A percentile compares a stretch with the other conserved stretches of the same genome.
phyloP scores from a whole-genome alignment of 257 asterid genomes.

The Dorcoceras hygrometricum region DNA sequence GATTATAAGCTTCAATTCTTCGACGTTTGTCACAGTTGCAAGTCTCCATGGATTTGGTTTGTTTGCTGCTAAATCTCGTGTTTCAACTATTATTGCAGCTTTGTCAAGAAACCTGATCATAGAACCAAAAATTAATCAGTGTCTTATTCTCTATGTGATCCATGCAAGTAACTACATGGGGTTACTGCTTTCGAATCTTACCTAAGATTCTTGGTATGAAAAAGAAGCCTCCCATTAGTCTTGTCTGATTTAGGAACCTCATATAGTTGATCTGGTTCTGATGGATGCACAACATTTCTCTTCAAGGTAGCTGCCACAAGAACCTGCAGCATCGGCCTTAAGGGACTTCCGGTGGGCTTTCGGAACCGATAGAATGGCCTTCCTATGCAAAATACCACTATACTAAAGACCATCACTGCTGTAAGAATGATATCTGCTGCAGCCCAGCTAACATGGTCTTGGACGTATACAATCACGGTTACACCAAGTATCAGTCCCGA shows the following conservation, averaged over 20 bases:
- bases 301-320: constrained; percentile 62
- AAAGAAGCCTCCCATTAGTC: constrained; percentile 46
- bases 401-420: constrained; percentile 52
- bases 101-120: constrained; percentile 71
- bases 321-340: constrained; percentile 67
- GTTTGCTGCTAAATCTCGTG: constrained; percentile 20
- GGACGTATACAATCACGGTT: constrained; percentile 59
- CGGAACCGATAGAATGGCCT: constrained; percentile 65
- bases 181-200: constrained; percentile 22
- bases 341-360: constrained; percentile 64
- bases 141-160: background rate
- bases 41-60: constrained; percentile 53
- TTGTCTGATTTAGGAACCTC: constrained; percentile 53
- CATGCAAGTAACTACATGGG: background rate
- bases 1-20: constrained; percentile 61
- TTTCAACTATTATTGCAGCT: constrained; percentile 67
- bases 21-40: constrained; percentile 59
- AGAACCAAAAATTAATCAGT: background rate
- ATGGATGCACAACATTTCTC: constrained; percentile 48
- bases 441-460: constrained; percentile 76
- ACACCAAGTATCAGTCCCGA: constrained; percentile 70
- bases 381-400: constrained; percentile 48
- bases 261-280: constrained; percentile 41
- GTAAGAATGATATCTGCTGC: constrained; percentile 66
- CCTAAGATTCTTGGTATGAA: constrained; percentile 65